These are phyloP conservation scores for Termitomyces sp. DNA, from an alignment of 768 basidiomycete species.

Conservation along the genomic window DNA sequence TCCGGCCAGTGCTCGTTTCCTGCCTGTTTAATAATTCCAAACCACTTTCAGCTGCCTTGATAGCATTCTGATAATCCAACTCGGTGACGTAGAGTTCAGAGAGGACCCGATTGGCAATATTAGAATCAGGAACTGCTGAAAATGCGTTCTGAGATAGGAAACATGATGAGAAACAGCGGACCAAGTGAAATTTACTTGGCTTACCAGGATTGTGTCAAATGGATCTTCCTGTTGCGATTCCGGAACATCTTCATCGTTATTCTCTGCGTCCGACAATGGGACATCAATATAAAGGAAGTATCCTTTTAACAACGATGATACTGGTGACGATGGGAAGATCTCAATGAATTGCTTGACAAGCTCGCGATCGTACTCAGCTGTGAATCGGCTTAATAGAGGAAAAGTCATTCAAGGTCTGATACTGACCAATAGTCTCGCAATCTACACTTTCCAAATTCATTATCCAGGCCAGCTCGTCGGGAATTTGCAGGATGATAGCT, in stretches of 20 bases:
- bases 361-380: constrained; percentile 58
- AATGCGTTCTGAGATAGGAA: constrained; percentile 44
- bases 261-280: constrained; percentile 32
- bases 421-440: constrained; percentile 57
- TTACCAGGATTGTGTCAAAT: constrained; percentile 57
- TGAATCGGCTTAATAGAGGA: neutral
- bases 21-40: constrained; percentile 46
- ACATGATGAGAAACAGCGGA: neutral
- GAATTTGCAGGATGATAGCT: constrained; percentile 66
- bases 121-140: constrained; percentile 41
- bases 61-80: constrained; percentile 67
- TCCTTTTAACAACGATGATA: constrained; percentile 54
- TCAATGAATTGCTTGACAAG: constrained; percentile 54
- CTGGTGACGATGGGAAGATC: constrained; percentile 55
- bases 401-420: constrained; percentile 1
- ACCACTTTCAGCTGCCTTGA: constrained; percentile 68
- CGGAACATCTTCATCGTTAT: constrained; percentile 32
- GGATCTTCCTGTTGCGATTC: constrained; percentile 44
- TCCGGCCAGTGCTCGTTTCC: constrained; percentile 54
- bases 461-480: constrained; percentile 81
- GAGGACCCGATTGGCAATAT: constrained; percentile 63
- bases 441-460: constrained; percentile 73
- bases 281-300: constrained; percentile 63
- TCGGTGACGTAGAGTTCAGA: constrained; percentile 62
- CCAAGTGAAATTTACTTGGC: constrained; percentile 15